Conservation (phyloP, 2,329 filamentous ascomycete species). For the Lasiodiplodia sp. region DNA sequence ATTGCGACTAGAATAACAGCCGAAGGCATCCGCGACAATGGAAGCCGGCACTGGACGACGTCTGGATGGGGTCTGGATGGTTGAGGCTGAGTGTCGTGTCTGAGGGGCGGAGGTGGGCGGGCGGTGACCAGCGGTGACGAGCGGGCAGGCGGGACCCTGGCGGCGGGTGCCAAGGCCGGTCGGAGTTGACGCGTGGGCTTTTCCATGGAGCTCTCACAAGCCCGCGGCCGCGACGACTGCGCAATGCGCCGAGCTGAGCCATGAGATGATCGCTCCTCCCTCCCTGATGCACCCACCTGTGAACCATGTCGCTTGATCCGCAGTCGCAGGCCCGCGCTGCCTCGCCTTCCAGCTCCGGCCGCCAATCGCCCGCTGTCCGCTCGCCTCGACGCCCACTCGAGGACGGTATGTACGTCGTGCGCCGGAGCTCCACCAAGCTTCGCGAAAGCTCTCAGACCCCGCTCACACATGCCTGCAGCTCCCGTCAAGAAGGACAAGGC, state of each 20-base stretch:
- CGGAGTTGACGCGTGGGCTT: constrained; percentile 27
- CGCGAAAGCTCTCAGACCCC: constrained; percentile 1
- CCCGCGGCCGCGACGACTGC: constrained; percentile 20
- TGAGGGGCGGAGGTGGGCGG: background rate
- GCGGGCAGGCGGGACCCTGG: background rate
- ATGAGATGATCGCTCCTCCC: constrained; percentile 12
- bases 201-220: constrained; percentile 8
- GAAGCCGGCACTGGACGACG: no score
- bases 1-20: no score
- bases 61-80: no score
- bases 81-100: no score
- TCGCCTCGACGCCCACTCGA: constrained; percentile 80
- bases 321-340: constrained; percentile 33
- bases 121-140: background rate
- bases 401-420: constrained; percentile 67
- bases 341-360: constrained; percentile 85
- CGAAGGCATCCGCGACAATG: no score
- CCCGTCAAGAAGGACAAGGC: constrained; percentile 67
- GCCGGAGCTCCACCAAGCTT: constrained; percentile 25
- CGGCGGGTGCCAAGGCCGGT: background rate
- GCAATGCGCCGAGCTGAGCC: constrained; percentile 9
- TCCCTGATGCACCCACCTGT: constrained; percentile 19
- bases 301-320: constrained; percentile 47
- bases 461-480: constrained; percentile 56
- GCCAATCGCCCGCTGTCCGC: constrained; percentile 75